Base-by-base conservation (phyloP, 2,329 filamentous ascomycete species). In the Salinomyces thailandicus region DNA sequence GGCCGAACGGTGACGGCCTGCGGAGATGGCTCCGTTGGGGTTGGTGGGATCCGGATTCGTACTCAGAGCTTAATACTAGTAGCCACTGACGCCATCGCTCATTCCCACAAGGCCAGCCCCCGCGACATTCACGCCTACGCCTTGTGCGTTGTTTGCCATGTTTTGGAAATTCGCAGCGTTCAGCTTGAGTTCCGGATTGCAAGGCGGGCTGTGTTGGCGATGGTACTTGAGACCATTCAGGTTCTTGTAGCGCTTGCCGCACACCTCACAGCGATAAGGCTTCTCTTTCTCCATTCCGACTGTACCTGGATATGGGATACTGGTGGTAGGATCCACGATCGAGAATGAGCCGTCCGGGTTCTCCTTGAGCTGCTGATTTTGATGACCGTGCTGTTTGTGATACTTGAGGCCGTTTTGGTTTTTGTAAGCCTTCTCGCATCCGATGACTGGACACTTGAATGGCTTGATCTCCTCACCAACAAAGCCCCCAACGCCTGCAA, bases 251-350 rank as follows among this genome's bases (percentile, higher is more conserved):
- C 91, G 82, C 69, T 98, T 98, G 53, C 89, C 87, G 58, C 91
- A 98, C 8, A 86, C 81, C 47, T 96, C 87, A 61, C 91, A 98
- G 56, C 87, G 87, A 60, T 96, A 96, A 2, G 91, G 91, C 68
- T 98, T 98, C 67, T 96, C 89, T 61, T 96, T 98, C 65, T 98
- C 91, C 91, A 98, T 98, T n/a, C 91, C 91, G 22, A 94, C 69
- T 1, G 91, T 96, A 19, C 91, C 91, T 0, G 91, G 91, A 48
- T 96, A 98, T 0, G 91, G 91, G 1, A 85, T 76, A 18, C 84
- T 91, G 0, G 91, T 96, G 55, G 94, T 84, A 0, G 91, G 91
- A 52, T 98, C 93, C 35, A 98, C 89, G 48, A 98, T 98, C 0
- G 89, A 96, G 58, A 94, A 96, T 2, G 91, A 95, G 35, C 91